Percentiles rank a stretch among this genome's conserved stretches.
Evolutionary conservation across 164 flowering plant species (phyloP).

Genomic region (Tetracentron sinense): DNA sequence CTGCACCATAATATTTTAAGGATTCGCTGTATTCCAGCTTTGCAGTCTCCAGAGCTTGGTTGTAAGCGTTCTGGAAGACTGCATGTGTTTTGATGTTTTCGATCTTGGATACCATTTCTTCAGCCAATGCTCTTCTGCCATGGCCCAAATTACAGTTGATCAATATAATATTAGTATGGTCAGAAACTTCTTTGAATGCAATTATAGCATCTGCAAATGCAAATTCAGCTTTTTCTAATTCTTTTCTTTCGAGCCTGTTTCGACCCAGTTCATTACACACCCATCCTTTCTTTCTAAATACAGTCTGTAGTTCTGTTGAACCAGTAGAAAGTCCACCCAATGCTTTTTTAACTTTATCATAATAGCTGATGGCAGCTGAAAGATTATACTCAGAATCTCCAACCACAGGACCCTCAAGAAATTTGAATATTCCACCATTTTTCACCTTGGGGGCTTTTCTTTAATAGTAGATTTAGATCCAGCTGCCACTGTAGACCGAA

Average conservation of each 20-base stretch:
- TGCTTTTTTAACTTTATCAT: slow-evolving; percentile 67
- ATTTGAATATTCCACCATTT: slow-evolving; percentile 88
- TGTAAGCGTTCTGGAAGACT: slow-evolving; percentile 44
- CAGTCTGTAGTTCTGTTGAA: slow-evolving; percentile 52
- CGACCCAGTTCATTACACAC: slow-evolving; percentile 94
- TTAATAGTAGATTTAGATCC: slow-evolving; percentile 19
- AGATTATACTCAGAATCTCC: slow-evolving; percentile 58
- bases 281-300: slow-evolving; percentile 88
- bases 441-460: slow-evolving; percentile 31
- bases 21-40: slow-evolving; percentile 71
- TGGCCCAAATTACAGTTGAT: slow-evolving; percentile 89
- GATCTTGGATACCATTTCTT: slow-evolving; percentile 64
- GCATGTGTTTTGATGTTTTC: slow-evolving; percentile 42
- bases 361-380: slow-evolving; percentile 59
- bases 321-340: slow-evolving; percentile 41
- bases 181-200: slow-evolving; percentile 73
- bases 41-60: slow-evolving; percentile 61
- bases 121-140: slow-evolving; percentile 90
- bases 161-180: slow-evolving; percentile 70
- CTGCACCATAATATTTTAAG: slow-evolving; percentile 72
- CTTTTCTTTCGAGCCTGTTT: slow-evolving; percentile 51
- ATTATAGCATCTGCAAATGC: slow-evolving; percentile 85
- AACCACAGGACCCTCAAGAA: slow-evolving; percentile 40
- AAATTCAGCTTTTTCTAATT: slow-evolving; percentile 64
- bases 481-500: slow-evolving; percentile 11